Evolutionary conservation across 2,329 filamentous ascomycete genomes (phyloP).

Genomic region (Coleophoma cylindrospora): DNA sequence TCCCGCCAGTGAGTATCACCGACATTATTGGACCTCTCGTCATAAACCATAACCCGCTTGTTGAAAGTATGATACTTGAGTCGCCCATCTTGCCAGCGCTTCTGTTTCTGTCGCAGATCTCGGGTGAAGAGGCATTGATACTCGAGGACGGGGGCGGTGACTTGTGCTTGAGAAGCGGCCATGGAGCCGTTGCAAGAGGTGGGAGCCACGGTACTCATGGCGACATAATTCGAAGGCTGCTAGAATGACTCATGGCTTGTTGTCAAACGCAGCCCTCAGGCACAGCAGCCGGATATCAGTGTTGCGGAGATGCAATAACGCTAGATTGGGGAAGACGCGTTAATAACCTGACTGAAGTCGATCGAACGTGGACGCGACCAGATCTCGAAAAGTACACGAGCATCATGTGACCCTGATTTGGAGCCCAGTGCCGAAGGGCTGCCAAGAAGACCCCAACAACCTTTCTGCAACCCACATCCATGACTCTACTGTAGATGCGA

Average conservation of each 20-base stretch:
- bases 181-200: constrained; percentile 5
- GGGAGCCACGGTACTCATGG: constrained; percentile 4
- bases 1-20: constrained; percentile 81
- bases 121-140: constrained; percentile 84
- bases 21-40: constrained; percentile 72
- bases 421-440: too few species aligned
- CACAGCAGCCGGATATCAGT: too few species aligned
- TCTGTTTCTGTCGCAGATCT: constrained; percentile 80
- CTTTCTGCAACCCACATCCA: too few species aligned
- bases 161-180: constrained; percentile 21
- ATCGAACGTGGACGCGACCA: too few species aligned
- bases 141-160: constrained; percentile 73
- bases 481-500: too few species aligned
- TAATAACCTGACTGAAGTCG: too few species aligned
- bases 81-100: constrained; percentile 89
- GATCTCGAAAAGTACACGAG: too few species aligned
- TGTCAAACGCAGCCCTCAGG: too few species aligned
- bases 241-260: background rate
- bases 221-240: constrained; percentile 3
- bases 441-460: too few species aligned
- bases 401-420: too few species aligned
- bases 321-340: too few species aligned
- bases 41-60: constrained; percentile 84
- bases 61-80: constrained; percentile 90
- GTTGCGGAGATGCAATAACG: too few species aligned